A percentile compares a stretch with the other conserved stretches of the same genome.
Evolutionary conservation across 305 asterid genomes (phyloP).

Genomic region (Fraxinus sp.): DNA sequence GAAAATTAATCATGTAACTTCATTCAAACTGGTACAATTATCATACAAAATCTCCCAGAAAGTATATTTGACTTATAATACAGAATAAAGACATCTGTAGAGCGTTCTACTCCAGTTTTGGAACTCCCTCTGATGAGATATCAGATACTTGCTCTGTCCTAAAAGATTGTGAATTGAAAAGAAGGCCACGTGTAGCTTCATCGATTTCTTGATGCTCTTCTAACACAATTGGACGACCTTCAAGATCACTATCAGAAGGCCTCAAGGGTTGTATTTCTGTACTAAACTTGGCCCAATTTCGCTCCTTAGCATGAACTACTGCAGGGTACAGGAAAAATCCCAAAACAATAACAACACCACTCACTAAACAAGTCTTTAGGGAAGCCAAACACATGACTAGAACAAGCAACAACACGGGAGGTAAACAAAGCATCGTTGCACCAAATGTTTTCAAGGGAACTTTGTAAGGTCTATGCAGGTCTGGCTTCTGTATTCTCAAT

Average conservation of each 20-base stretch:
- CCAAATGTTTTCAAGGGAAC: constrained; percentile 68
- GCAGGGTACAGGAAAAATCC: constrained; percentile 46
- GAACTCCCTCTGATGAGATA: constrained; percentile 9
- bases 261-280: constrained; percentile 6
- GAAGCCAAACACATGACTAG: constrained; percentile 90
- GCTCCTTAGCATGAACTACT: constrained; percentile 43
- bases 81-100: background rate
- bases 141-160: constrained; percentile 11
- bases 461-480: constrained; percentile 78
- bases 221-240: constrained; percentile 20
- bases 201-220: constrained; percentile 29
- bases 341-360: constrained; percentile 47
- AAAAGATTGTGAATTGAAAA: constrained; percentile 16
- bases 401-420: constrained; percentile 70
- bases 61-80: background rate
- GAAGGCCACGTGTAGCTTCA: constrained; percentile 40
- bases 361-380: constrained; percentile 55
- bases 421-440: constrained; percentile 65
- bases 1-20: background rate
- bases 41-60: background rate
- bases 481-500: constrained; percentile 63
- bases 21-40: background rate
- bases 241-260: constrained; percentile 28
- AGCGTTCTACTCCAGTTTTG: constrained; percentile 31
- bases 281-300: constrained; percentile 46